Conservation (phyloP, 441 rosid genomes). For the Gossypium schwendimanii region DNA sequence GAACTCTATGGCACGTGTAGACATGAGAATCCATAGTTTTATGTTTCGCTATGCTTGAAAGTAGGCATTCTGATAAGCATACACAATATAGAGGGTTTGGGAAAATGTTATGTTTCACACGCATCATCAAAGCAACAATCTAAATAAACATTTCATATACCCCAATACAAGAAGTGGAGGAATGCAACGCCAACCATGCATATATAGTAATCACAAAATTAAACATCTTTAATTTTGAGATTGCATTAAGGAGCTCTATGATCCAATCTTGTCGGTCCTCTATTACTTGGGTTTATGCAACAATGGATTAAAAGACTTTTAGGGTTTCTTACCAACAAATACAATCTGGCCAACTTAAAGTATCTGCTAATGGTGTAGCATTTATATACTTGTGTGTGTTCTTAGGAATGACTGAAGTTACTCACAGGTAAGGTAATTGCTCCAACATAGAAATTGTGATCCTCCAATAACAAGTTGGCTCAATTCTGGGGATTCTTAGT, state of each 20-base stretch:
- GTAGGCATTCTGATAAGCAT: background rate
- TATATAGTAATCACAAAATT: background rate
- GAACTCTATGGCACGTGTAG: too few relatives aligned
- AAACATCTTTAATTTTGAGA: background rate
- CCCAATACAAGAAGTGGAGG: background rate
- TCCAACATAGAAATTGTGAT: background rate
- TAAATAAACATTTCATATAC: background rate
- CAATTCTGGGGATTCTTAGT: too few relatives aligned
- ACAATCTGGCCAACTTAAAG: background rate
- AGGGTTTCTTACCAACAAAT: background rate
- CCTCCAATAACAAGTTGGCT: background rate
- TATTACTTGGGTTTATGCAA: background rate
- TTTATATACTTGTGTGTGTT: background rate
- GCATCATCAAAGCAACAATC: background rate
- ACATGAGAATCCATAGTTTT: too few relatives aligned
- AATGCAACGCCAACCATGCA: background rate
- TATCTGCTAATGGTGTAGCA: background rate
- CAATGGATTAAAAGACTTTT: background rate
- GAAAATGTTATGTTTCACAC: background rate
- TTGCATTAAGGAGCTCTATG: background rate
- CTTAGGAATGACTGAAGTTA: background rate
- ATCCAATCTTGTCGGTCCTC: background rate
- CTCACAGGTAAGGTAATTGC: background rate
- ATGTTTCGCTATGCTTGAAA: too few relatives aligned
- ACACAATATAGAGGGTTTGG: background rate